Base-by-base conservation (phyloP, 192 early-diverging fungal species). In the Entomortierella chlamydospora region DNA sequence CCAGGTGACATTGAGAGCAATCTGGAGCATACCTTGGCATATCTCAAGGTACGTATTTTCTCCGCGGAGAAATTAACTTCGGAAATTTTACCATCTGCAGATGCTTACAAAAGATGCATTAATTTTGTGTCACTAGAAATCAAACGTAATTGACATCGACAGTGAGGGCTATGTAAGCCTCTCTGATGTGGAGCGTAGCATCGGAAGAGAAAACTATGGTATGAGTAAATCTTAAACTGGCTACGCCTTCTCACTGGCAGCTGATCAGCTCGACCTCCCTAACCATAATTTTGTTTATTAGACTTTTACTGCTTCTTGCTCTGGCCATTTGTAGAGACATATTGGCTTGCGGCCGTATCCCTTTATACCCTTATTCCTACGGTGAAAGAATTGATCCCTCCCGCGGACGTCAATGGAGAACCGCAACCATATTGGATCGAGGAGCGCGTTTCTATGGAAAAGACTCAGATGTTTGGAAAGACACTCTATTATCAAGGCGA, bases 251-350 rank as follows among this genome's bases (percentile, higher is more conserved):
- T n/a, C n/a, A n/a, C n/a, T n/a, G n/a, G n/a, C n/a, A n/a, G n/a
- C n/a, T n/a, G n/a, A n/a, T n/a, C n/a, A n/a, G n/a, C n/a, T n/a
- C n/a, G n/a, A n/a, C n/a, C n/a, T n/a, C n/a, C n/a, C n/a, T n/a
- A n/a, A n/a, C n/a, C n/a, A n/a, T n/a, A 47, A 41, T 33, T 57
- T 45, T 29, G 13, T 28, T 26, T 15, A 64, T 3, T 73, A 92
- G 92, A 95, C 71, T 93, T 95, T 70, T 90, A 89, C 56, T 93
- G 93, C 63, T 95, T 94, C 73, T 72, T 95, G 54, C 80, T 94
- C 51, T 95, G 94, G 94, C 93, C 93, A n/a, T 95, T 94, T 67
- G 81, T 95, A 39, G 94, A 95, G 69, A 92, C 92, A 51, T 95
- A 95, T 72, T 95, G 94, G 94, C 79, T 95, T 12, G 89, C 92